Evolutionary conservation across 2,329 filamentous ascomycete species (phyloP), one percentile per base, ranked within the genome.

Genomic region (Leptographium lundbergii): DNA sequence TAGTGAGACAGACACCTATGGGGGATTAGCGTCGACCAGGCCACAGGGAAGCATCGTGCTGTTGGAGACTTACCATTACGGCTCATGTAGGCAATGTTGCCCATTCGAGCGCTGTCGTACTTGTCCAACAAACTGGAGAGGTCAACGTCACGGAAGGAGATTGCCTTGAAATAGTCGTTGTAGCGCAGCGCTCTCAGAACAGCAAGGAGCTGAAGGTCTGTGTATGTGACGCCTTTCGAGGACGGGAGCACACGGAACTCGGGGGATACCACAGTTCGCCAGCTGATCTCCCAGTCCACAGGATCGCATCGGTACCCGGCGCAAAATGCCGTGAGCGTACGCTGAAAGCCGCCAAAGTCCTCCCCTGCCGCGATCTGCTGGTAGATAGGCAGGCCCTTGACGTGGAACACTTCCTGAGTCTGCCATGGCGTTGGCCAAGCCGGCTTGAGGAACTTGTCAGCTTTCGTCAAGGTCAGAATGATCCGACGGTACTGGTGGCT

Each of bases 351-450:
- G 2, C 80, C 80, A 62, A 80, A 77, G 56, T 72, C 69, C 59
- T 81, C 80, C 10, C 78, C 77, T 9, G 78, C 75, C 0, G 80
- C 78, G 32, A 82, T 68, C 59, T 80, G 77, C 57, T 80, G 74
- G 7, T 78, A 77, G 13, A 78, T 75, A 9, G 77, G 74, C 17
- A 81, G 73, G 9, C 78, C 79, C 50, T 74, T 73, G 57, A 82
- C 73, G 56, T 75, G 74, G 63, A 82, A 82, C 4, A 81, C 75
- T 63, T 76, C 60, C 48, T 63, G 59, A 42, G 76, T 75, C 62
- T 81, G 80, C 68, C 80, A 75, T 45, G 78, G 71, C 57, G 80
- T 75, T 11, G 80, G 80, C 80, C 80, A 83, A 60, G 77, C 78
- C 0, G 80, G 80, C 65, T 81, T 82, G 52, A 83, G 68, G 58